phyloP scores from a whole-genome alignment of 441 rosid species.

The Geranium incanum region DNA sequence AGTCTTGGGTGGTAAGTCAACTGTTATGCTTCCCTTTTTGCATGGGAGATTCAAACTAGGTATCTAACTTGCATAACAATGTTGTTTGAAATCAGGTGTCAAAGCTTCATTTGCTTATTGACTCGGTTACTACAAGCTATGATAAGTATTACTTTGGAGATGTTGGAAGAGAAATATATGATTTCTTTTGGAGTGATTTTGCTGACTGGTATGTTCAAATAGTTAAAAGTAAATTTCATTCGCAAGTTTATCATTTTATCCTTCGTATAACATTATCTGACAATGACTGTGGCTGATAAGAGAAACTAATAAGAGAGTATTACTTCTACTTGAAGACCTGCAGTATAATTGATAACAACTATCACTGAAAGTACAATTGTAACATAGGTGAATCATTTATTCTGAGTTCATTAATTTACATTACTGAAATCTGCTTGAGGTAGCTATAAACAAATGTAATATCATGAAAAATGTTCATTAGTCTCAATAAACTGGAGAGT shows the following conservation, averaged over 20 bases:
- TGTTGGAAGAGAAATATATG: constrained; percentile 85
- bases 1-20: constrained; percentile 85
- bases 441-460: background rate
- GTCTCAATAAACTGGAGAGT: background rate
- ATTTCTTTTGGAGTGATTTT: constrained; percentile 94
- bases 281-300: background rate
- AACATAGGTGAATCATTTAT: background rate
- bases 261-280: background rate
- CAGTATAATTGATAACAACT: background rate
- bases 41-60: background rate
- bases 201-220: constrained; percentile 72
- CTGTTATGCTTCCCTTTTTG: constrained; percentile 9
- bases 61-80: background rate
- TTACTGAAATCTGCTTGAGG: constrained; percentile 4
- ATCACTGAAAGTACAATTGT: background rate
- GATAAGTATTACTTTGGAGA: constrained; percentile 87
- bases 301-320: constrained; percentile 6
- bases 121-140: constrained; percentile 68
- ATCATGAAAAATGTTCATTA: constrained; percentile 5
- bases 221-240: background rate
- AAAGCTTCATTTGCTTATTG: constrained; percentile 78
- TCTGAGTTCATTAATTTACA: constrained; percentile 1
- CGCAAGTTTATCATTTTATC: constrained; percentile 7
- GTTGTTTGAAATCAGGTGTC: constrained; percentile 48
- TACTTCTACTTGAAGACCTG: constrained; percentile 4